These are phyloP conservation scores for Elsinoe ampelina DNA, from an alignment of 2,329 filamentous ascomycete genomes.

Conservation along the genomic window DNA sequence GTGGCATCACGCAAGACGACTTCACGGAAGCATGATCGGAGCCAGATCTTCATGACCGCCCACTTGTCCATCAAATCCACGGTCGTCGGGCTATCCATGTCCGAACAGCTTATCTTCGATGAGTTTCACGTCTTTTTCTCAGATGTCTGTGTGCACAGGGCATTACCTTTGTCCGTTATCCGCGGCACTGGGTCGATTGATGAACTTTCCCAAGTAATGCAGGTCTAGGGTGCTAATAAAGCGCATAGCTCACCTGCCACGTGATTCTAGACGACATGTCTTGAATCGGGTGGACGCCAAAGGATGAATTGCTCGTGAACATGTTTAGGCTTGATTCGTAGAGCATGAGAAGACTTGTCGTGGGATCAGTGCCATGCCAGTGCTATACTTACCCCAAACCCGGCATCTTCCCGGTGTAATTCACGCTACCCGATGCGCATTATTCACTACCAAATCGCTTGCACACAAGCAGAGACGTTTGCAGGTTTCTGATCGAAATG, in stretches of 20 bases:
- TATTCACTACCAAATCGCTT: background rate
- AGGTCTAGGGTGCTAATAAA: background rate
- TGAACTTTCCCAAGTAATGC: background rate
- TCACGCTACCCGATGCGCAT: background rate
- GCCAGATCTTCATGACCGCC: no score
- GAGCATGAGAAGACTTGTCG: background rate
- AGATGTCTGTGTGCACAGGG: background rate
- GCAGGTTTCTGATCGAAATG: background rate
- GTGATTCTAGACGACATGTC: background rate
- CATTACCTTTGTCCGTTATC: background rate
- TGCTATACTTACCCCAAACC: no score
- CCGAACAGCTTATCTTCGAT: no score
- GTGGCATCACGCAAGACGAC: no score
- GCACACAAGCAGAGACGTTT: background rate
- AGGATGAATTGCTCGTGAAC: background rate
- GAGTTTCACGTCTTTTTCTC: background rate
- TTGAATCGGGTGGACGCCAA: background rate
- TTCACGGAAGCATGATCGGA: no score
- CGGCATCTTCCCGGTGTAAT: background rate
- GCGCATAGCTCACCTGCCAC: background rate
- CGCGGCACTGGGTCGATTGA: constrained; percentile 10
- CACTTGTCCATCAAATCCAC: no score
- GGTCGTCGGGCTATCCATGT: background rate
- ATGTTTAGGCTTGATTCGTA: background rate
- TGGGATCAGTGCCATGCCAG: background rate